Conservation (phyloP, 2,329 filamentous ascomycete genomes). For the Endoconidiophora laricicola region DNA sequence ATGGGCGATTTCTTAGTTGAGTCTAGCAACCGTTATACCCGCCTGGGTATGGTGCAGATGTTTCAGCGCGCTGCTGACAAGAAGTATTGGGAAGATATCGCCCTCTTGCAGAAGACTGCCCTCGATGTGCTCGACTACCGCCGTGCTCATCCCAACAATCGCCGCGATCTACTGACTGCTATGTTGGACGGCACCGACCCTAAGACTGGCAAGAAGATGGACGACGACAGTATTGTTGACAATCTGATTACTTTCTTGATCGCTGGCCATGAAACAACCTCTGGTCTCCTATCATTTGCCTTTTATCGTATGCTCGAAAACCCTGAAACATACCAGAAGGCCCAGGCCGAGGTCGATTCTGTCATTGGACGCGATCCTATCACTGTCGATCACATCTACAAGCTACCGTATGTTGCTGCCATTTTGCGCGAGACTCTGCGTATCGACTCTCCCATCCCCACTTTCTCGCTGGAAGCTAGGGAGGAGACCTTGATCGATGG, state of each 20-base stretch:
- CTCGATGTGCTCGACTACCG: constrained; percentile 44
- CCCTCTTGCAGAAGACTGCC: constrained; percentile 36
- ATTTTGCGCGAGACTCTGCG: constrained; percentile 50
- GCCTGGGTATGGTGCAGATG: constrained; percentile 27
- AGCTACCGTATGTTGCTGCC: constrained; percentile 49
- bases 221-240: constrained; percentile 44
- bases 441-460: constrained; percentile 24
- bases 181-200: constrained; percentile 54
- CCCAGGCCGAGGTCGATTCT: constrained; percentile 49
- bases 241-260: constrained; percentile 61
- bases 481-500: constrained; percentile 39
- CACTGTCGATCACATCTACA: constrained; percentile 41
- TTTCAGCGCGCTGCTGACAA: constrained; percentile 32
- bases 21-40: constrained; percentile 31
- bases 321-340: constrained; percentile 40
- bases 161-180: constrained; percentile 51
- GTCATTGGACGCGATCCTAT: constrained; percentile 44
- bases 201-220: constrained; percentile 48
- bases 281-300: constrained; percentile 47
- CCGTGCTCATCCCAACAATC: constrained; percentile 34
- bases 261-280: constrained; percentile 56
- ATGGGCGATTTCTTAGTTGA: constrained; percentile 49
- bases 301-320: constrained; percentile 50
- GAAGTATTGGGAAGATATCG: constrained; percentile 38
- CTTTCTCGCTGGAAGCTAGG: constrained; percentile 36